phyloP scores from a whole-genome alignment of 495 filamentous ascomycete species.

The Trichodelitschia bisporula region DNA sequence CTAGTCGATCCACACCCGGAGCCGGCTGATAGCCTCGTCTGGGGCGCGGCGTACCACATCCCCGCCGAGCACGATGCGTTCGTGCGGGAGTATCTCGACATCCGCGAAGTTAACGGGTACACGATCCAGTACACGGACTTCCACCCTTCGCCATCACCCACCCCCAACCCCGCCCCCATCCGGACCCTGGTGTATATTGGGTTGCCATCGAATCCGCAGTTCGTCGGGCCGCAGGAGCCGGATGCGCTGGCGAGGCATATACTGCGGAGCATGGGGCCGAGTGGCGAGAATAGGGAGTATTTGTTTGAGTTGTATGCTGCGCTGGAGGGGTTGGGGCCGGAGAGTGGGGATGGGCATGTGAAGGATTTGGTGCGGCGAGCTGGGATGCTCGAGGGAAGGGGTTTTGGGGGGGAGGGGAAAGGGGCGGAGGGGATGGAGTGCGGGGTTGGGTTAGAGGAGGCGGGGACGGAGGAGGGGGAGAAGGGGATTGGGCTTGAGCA shows the following conservation, averaged over 20 bases:
- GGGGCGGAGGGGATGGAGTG: no score
- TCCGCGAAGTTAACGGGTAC: slow-evolving; percentile 93
- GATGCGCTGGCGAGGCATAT: slow-evolving; percentile 71
- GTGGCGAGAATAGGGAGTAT: slow-evolving; percentile 83
- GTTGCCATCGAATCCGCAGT: slow-evolving; percentile 81
- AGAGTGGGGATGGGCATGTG: slow-evolving; percentile 70
- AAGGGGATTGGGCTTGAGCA: no score
- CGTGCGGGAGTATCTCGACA: slow-evolving; percentile 78
- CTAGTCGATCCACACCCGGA: slow-evolving; percentile 36
- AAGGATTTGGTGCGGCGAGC: slow-evolving; percentile 28
- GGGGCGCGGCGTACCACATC: slow-evolving; percentile 90
- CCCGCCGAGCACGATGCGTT: slow-evolving; percentile 41
- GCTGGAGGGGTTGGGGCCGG: slow-evolving; percentile 45
- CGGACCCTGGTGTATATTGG: slow-evolving; percentile 77
- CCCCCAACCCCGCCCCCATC: slow-evolving; percentile 15
- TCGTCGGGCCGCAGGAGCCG: slow-evolving; percentile 59
- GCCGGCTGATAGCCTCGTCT: slow-evolving; percentile 23
- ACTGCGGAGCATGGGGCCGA: slow-evolving; percentile 47
- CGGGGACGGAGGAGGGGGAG: no score
- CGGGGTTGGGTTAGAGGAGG: no score
- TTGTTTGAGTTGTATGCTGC: slow-evolving; percentile 58
- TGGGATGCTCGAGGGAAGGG: slow-evolving; percentile 25
- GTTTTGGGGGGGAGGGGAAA: no score
- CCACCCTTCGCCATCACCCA: slow-evolving; percentile 25
- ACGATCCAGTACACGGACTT: slow-evolving; percentile 73